These are phyloP conservation scores for Saturnispora dispora DNA, from an alignment of 805 yeast genomes.

Conservation along the genomic window DNA sequence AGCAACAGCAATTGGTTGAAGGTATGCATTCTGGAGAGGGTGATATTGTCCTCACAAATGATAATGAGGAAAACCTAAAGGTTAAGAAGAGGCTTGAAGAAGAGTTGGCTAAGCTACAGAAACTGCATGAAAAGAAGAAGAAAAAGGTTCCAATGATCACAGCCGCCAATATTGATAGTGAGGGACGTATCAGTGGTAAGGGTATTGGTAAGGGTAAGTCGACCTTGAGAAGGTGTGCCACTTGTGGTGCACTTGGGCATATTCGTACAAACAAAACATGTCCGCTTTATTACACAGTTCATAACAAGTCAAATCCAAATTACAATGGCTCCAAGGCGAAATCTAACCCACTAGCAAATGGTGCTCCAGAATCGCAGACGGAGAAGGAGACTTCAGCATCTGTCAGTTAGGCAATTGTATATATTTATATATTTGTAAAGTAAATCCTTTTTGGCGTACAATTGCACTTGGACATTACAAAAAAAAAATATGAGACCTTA, in stretches of 20 bases:
- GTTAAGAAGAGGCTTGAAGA: slow-evolving; percentile 71
- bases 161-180: slow-evolving; percentile 28
- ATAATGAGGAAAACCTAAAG: slow-evolving; percentile 72
- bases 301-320: slow-evolving; percentile 29
- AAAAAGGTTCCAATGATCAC: slow-evolving; percentile 26
- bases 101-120: slow-evolving; percentile 73
- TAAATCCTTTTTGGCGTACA: not conserved
- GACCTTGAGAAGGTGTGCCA: slow-evolving; percentile 77
- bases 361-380: not conserved
- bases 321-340: slow-evolving; percentile 21
- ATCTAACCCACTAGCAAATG: slow-evolving; percentile 2
- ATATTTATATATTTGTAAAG: not conserved
- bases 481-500: not conserved
- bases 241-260: slow-evolving; percentile 94
- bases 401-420: not conserved
- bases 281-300: slow-evolving; percentile 61
- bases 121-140: slow-evolving; percentile 50
- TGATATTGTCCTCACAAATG: slow-evolving; percentile 70
- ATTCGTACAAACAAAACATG: slow-evolving; percentile 87
- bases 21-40: slow-evolving; percentile 48
- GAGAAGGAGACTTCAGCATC: not conserved
- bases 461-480: not conserved
- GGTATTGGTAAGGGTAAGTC: slow-evolving; percentile 67
- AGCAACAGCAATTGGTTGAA: slow-evolving; percentile 27
- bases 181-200: slow-evolving; percentile 44